Evolutionary conservation across 371 early-diverging fungal species (phyloP).

Genomic region (Circinella umbellata): DNA sequence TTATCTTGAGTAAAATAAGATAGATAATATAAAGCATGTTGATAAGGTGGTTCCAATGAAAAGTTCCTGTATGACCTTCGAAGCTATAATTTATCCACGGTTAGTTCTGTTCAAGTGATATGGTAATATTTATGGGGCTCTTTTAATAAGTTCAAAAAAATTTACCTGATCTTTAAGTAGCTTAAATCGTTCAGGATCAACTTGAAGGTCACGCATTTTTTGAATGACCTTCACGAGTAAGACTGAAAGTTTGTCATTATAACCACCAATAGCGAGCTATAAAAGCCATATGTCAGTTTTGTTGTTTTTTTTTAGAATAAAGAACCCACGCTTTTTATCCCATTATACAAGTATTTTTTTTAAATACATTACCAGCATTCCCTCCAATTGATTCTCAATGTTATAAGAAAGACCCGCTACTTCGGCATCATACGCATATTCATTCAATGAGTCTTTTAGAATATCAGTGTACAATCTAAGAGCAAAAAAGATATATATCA

Average conservation of each 20-base stretch:
- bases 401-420: slow-evolving; percentile 82
- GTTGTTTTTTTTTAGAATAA: no score
- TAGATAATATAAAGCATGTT: slow-evolving; percentile 80
- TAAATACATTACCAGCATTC: slow-evolving; percentile 52
- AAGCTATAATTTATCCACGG: slow-evolving; percentile 35
- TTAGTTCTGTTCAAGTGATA: neutral
- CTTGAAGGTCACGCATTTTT: slow-evolving; percentile 65
- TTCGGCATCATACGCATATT: slow-evolving; percentile 88
- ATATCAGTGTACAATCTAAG: slow-evolving; percentile 72
- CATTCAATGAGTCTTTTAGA: slow-evolving; percentile 81
- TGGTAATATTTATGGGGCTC: no score
- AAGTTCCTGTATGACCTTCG: slow-evolving; percentile 75
- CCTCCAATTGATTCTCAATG: slow-evolving; percentile 71
- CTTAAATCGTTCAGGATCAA: slow-evolving; percentile 74
- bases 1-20: slow-evolving; percentile 77
- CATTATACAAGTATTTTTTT: neutral
- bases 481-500: neutral
- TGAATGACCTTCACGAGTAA: slow-evolving; percentile 74
- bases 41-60: slow-evolving; percentile 72
- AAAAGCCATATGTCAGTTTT: no score
- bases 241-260: slow-evolving; percentile 81
- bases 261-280: slow-evolving; percentile 74
- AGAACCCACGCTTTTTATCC: no score
- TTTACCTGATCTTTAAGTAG: slow-evolving; percentile 70
- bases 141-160: neutral